Evolutionary conservation across 768 basidiomycete species (phyloP).

Genomic region (Mycena rosella): DNA sequence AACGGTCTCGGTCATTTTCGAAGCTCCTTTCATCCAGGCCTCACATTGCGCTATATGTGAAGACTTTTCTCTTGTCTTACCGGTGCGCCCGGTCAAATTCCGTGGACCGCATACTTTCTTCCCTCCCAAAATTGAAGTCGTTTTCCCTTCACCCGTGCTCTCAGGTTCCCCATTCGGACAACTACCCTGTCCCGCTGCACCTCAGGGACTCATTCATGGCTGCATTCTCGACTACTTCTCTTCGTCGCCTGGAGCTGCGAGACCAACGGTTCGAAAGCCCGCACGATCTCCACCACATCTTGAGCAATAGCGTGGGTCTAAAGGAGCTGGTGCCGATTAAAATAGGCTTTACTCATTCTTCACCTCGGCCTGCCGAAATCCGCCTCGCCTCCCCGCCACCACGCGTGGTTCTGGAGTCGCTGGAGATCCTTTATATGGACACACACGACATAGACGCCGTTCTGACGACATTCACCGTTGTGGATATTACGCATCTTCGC

Average conservation of each 20-base stretch:
- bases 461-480: neutral
- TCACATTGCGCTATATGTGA: neutral
- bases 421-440: neutral
- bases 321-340: neutral
- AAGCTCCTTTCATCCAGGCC: neutral
- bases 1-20: neutral
- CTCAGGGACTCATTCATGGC: neutral
- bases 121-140: neutral
- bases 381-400: neutral
- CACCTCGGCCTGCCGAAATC: neutral
- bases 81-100: slow-evolving; percentile 3
- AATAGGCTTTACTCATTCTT: neutral
- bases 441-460: neutral
- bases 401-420: neutral
- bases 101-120: slow-evolving; percentile 4
- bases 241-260: slow-evolving; percentile 5
- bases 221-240: slow-evolving; percentile 1
- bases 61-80: neutral
- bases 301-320: neutral
- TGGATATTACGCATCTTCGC: neutral
- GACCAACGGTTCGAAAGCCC: neutral
- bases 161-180: neutral
- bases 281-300: neutral
- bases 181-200: neutral
- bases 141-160: neutral